Conservation (phyloP, 108 stramenopile species). For the Nitzschia palea region DNA sequence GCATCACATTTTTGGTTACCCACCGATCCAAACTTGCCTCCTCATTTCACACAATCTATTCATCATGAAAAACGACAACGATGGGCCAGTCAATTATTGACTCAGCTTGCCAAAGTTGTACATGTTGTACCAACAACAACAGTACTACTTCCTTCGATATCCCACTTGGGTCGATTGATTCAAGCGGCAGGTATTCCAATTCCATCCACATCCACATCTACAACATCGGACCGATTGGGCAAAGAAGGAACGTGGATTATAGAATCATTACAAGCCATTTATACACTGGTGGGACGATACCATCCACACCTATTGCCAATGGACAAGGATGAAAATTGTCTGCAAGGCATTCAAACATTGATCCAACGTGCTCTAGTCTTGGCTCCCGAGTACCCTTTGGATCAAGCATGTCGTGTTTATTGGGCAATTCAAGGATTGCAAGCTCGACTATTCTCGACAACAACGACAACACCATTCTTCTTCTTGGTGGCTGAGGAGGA, state of each 20-base stretch:
- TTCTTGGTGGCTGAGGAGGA: no score
- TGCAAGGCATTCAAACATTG: slow-evolving; percentile 30
- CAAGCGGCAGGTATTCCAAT: slow-evolving; percentile 46
- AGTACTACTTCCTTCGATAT: slow-evolving; percentile 24
- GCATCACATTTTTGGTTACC: slow-evolving; percentile 54
- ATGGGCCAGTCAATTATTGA: slow-evolving; percentile 56
- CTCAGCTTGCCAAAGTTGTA: slow-evolving; percentile 40
- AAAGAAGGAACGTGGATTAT: slow-evolving; percentile 49
- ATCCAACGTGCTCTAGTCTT: slow-evolving; percentile 40
- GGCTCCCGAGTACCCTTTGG: slow-evolving; percentile 32
- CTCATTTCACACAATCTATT: slow-evolving; percentile 57
- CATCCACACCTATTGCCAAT: background rate
- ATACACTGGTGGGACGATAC: slow-evolving; percentile 21
- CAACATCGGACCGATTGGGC: slow-evolving; percentile 33
- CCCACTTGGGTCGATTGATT: slow-evolving; percentile 34
- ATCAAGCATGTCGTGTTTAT: slow-evolving; percentile 53
- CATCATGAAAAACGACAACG: slow-evolving; percentile 72
- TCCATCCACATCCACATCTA: slow-evolving; percentile 4
- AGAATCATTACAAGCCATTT: slow-evolving; percentile 46
- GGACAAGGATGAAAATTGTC: background rate
- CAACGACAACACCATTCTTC: no score
- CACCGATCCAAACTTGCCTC: slow-evolving; percentile 49
- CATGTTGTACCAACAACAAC: background rate
- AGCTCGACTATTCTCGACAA: slow-evolving; percentile 36
- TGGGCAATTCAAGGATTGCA: slow-evolving; percentile 56